Base-by-base conservation (phyloP, 768 basidiomycete genomes). In the Kwoniella dejecticola region DNA sequence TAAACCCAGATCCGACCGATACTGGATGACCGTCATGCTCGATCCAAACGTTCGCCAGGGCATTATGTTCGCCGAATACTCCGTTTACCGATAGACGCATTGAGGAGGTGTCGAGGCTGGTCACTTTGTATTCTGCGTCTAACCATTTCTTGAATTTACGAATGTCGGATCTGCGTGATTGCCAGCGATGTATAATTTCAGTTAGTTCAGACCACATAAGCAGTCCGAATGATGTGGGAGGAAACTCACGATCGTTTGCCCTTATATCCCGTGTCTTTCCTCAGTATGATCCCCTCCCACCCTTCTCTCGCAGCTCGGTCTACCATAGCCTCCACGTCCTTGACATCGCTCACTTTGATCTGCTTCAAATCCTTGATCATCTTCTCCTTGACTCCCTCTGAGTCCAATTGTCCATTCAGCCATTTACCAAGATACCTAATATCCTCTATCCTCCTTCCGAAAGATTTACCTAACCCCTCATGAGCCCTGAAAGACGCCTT, bases 71-170 rank as follows among this genome's bases (percentile, higher is more conserved):
- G 1, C 36, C 73, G 47, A 65, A 78, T 0, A 72, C 67, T 6
- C 77, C 75, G 30, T 78, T 47, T 30, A 76, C 59, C 4, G 73
- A 31, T 11, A 78, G 58, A 1, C 77, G 60, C 70, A 75, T 75
- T 5, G 29, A 57, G 27, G 62, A 64, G 13, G 60, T 63, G 17
- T 76, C 73, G 29, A 76, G 40, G 2, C 57, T 60, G 13, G 49
- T 49, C 33, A 74, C 75, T 6, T 42, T 52, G 41, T 78, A 76
- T 62, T 78, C 77, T n/a, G 62, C 73, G 33, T 78, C 77, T 56
- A 69, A 68, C 75, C 75, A 78, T 60, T 72, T 61, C 59, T 78
- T 78, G 71, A 75, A 78, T 55, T 78, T 78, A 10, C 73, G 66
- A n/a, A 78, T 69, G 30, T 75, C 69, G 13, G 68, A 33, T 12